Evolutionary conservation across 2,329 filamentous ascomycete species (phyloP).

Genomic region (Epicoccum sorghinum): DNA sequence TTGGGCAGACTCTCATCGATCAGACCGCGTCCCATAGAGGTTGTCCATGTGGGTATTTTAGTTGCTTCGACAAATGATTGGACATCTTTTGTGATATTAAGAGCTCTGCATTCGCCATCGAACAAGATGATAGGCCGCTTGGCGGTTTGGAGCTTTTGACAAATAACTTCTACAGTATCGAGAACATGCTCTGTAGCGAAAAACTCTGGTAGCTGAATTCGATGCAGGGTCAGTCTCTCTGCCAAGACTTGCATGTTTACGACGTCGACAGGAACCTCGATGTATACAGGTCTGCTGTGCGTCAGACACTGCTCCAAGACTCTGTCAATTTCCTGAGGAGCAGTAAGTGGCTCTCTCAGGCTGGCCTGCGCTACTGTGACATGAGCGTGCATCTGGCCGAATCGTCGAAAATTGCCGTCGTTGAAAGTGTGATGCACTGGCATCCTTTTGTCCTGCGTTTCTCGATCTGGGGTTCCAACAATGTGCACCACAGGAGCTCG

Average conservation of each 20-base stretch:
- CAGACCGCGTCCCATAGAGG: conserved; percentile 58
- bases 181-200: conserved; percentile 46
- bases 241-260: conserved; percentile 48
- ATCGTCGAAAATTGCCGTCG: conserved; percentile 61
- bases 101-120: conserved; percentile 56
- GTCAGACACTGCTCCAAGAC: conserved; percentile 58
- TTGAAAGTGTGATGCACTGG: conserved; percentile 71
- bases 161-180: conserved; percentile 23
- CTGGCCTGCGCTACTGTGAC: conserved; percentile 59
- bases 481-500: conserved; percentile 70
- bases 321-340: conserved; percentile 59
- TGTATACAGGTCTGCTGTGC: conserved; percentile 62
- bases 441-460: conserved; percentile 51
- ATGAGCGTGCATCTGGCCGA: conserved; percentile 56
- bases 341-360: conserved; percentile 53
- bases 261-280: conserved; percentile 62
- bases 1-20: conserved; percentile 56
- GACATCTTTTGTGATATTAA: conserved; percentile 52
- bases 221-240: conserved; percentile 31
- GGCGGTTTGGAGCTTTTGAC: conserved; percentile 47
- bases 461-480: conserved; percentile 58
- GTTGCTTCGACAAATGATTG: conserved; percentile 53
- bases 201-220: conserved; percentile 4
- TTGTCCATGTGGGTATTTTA: conserved; percentile 56
- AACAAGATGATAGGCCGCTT: conserved; percentile 59